Base-by-base conservation (phyloP, 306 rosid genomes). In the Rubus idaeus region DNA sequence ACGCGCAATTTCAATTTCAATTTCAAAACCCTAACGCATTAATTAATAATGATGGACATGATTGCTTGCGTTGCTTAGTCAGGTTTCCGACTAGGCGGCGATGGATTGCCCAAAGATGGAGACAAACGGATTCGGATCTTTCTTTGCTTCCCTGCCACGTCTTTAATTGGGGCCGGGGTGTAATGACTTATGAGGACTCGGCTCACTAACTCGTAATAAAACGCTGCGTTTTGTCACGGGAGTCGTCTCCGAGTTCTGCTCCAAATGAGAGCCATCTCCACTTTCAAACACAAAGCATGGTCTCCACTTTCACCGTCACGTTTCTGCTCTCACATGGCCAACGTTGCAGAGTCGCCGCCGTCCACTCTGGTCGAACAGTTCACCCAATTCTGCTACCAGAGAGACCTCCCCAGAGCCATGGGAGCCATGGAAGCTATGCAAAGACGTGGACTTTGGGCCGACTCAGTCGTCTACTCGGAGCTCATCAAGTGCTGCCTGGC, bases 401-500 rank as follows among this genome's bases (percentile, higher is more conserved):
- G 89, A 83, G 91, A 94, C 74, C 90, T 91, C 73, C 84, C 90
- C 56, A 67, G 88, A 77, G 96, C 98, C 58, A 89, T 94, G 88
- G 80, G 53, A 62, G 87, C 85, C 56, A 78, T 94, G 83, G 91
- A 94, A 37, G 83, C 90, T 66, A 90, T 94, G 91, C 88, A 89
- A 77, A 85, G 74, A 53, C 80, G 77, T 39, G 81, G 85, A 17
- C 64, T 90, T 44, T 73, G 80, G 68, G 96, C 96, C 0, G 87
- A 91, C 75, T 85, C 90, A 4, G 70, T 91, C 71, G 85, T 92
- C 26, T 94, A 91, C 78, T 79, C 90, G 13, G 90, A 91, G 84
- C 95, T 94, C 65, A 83, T 94, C 78, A 94, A 90, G 85, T 89
- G 98, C 76, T 94, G 97, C 75, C 50, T 94, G 80, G 88, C 84